phyloP scores from a whole-genome alignment of 257 asterid species.

The Jacaranda copaia region DNA sequence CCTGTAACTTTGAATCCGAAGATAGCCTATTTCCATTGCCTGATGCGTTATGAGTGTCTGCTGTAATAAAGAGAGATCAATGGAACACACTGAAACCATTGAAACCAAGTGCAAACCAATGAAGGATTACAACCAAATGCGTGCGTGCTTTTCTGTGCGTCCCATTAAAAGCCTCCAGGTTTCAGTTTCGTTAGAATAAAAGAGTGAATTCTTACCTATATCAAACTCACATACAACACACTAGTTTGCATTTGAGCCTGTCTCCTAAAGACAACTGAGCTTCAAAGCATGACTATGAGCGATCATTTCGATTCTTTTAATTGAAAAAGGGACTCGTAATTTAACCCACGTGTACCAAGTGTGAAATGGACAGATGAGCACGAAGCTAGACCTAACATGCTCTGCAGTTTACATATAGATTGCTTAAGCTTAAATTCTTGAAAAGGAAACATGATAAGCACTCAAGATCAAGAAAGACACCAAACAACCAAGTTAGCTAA shows the following conservation, averaged over 20 bases:
- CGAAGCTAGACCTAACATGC: conserved; percentile 23
- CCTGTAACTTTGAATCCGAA: conserved; percentile 54
- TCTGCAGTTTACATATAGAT: conserved; percentile 13
- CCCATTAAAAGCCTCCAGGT: neutral
- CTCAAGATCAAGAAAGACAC: conserved; percentile 8
- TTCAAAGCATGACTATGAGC: neutral
- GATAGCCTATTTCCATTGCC: conserved; percentile 28
- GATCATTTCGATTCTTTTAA: neutral
- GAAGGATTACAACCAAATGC: neutral
- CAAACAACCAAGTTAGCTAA: conserved; percentile 25
- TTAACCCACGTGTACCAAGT: conserved; percentile 17
- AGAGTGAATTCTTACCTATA: neutral
- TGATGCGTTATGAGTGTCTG: conserved; percentile 40
- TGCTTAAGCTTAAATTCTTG: conserved; percentile 23
- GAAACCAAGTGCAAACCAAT: neutral
- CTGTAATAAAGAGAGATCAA: conserved; percentile 36
- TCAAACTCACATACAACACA: neutral
- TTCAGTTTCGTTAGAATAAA: neutral
- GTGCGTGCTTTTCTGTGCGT: neutral
- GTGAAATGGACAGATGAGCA: conserved; percentile 1
- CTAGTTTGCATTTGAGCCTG: neutral
- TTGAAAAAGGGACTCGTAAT: neutral
- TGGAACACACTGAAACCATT: neutral
- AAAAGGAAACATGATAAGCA: conserved; percentile 15
- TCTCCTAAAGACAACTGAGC: neutral